These are phyloP conservation scores for Perkinsus marinus DNA, from an alignment of 169 alveolate species.

Conservation along the genomic window DNA sequence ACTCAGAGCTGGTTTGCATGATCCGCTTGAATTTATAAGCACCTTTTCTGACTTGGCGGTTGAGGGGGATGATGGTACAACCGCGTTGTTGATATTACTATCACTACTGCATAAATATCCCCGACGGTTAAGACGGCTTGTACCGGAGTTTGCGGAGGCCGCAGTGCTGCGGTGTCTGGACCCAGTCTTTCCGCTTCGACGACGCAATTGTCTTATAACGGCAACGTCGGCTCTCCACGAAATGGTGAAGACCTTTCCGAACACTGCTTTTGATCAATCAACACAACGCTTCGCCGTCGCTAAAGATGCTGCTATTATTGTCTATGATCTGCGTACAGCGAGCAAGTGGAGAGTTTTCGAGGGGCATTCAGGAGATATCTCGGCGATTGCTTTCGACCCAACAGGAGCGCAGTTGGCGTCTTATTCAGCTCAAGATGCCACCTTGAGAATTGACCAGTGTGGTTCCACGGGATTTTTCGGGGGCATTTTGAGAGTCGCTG, in stretches of 20 bases:
- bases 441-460: conserved; percentile 24
- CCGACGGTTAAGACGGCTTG: not conserved
- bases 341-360: conserved; percentile 29
- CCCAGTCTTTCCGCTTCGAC: not conserved
- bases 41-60: not conserved
- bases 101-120: not conserved
- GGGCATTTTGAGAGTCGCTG: conserved; percentile 18
- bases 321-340: conserved; percentile 27
- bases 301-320: conserved; percentile 9
- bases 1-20: not conserved
- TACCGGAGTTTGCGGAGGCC: not conserved
- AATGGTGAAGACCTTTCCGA: conserved; percentile 21
- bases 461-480: conserved; percentile 25
- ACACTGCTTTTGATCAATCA: conserved; percentile 20
- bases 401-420: conserved; percentile 24
- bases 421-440: conserved; percentile 13
- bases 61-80: not conserved
- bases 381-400: conserved; percentile 18
- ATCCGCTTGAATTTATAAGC: not conserved
- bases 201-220: not conserved
- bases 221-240: conserved; percentile 17
- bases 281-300: conserved; percentile 30
- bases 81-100: not conserved
- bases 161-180: not conserved
- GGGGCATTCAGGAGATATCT: conserved; percentile 16